Conservation (phyloP, 2,329 filamentous ascomycete species). For the Purpureocillium takamizusanense region DNA sequence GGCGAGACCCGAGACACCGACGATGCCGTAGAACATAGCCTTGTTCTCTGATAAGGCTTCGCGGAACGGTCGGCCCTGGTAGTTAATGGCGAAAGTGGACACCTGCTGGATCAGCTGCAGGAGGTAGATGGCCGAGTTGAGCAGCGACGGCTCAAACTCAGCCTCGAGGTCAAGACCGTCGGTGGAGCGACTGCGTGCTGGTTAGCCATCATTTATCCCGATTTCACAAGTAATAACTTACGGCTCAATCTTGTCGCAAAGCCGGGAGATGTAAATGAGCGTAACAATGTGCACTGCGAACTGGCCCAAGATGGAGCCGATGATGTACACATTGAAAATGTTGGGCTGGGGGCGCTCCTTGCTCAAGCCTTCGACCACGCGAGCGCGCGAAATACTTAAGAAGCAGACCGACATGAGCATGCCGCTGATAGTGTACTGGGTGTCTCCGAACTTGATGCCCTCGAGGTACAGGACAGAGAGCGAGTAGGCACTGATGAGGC, state of each 20-base stretch:
- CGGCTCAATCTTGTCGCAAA: conserved; percentile 80
- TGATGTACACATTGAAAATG: conserved; percentile 99
- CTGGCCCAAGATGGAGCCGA: conserved; percentile 92
- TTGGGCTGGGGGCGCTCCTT: conserved; percentile 97
- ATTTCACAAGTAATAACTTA: conserved; percentile 36
- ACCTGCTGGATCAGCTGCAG: conserved; percentile 98
- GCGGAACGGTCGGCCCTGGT: conserved; percentile 95
- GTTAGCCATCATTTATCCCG: not conserved
- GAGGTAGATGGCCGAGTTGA: conserved; percentile 95
- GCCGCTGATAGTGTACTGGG: conserved; percentile 95
- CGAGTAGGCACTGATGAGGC: conserved; percentile 95
- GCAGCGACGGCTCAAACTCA: conserved; percentile 84
- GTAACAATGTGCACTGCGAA: conserved; percentile 94
- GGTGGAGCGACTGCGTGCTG: conserved; percentile 28
- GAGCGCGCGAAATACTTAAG: conserved; percentile 94
- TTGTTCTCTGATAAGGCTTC: conserved; percentile 92
- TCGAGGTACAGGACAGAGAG: conserved; percentile 93
- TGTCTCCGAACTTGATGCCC: conserved; percentile 98
- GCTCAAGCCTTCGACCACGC: conserved; percentile 87
- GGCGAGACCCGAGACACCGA: conserved; percentile 81
- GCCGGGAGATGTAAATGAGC: conserved; percentile 85
- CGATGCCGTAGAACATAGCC: conserved; percentile 95
- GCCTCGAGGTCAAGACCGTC: conserved; percentile 79
- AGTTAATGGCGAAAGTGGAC: conserved; percentile 98
- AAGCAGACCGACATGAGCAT: conserved; percentile 99